phyloP scores from a whole-genome alignment of 2,329 filamentous ascomycete genomes.

The Botryotinia globosa region DNA sequence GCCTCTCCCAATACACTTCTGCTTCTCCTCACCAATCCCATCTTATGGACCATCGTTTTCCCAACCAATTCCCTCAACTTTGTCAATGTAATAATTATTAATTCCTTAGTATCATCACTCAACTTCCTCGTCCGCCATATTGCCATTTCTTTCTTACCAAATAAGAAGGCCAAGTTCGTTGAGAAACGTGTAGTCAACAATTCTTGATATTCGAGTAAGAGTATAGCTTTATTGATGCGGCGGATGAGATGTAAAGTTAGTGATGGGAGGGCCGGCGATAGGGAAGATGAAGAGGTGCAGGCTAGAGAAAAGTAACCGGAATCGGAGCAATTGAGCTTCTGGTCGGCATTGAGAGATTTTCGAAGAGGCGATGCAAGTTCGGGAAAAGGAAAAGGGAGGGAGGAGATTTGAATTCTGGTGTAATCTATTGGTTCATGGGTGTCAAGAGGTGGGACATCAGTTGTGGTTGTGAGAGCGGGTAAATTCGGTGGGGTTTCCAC shows the following conservation, averaged over 20 bases:
- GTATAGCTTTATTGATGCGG: slow-evolving; percentile 8
- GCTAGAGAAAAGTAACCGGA: slow-evolving; percentile 15
- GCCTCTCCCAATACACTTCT: slow-evolving; percentile 7
- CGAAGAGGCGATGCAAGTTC: slow-evolving; percentile 5
- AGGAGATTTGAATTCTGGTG: slow-evolving; percentile 13
- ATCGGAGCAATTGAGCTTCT: slow-evolving; percentile 12
- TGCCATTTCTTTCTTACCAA: slow-evolving; percentile 19
- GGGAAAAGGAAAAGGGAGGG: slow-evolving; percentile 1
- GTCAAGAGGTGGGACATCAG: slow-evolving; percentile 7
- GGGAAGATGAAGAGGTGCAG: neutral
- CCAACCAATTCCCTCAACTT: slow-evolving; percentile 20
- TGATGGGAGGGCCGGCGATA: neutral
- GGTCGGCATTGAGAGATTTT: slow-evolving; percentile 2
- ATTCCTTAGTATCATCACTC: slow-evolving; percentile 17
- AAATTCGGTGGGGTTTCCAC: neutral
- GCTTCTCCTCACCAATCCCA: slow-evolving; percentile 16
- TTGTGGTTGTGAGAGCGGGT: neutral
- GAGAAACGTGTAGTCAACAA: slow-evolving; percentile 15
- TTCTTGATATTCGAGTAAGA: slow-evolving; percentile 17
- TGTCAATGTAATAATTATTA: slow-evolving; percentile 16
- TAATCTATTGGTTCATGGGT: slow-evolving; percentile 17
- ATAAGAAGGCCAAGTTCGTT: slow-evolving; percentile 15
- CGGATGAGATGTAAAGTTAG: slow-evolving; percentile 12
- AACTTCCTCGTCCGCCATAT: slow-evolving; percentile 16
- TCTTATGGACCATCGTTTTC: slow-evolving; percentile 18